Base-by-base conservation (phyloP, 805 yeast species). In the Isabelozyma gotoi region DNA sequence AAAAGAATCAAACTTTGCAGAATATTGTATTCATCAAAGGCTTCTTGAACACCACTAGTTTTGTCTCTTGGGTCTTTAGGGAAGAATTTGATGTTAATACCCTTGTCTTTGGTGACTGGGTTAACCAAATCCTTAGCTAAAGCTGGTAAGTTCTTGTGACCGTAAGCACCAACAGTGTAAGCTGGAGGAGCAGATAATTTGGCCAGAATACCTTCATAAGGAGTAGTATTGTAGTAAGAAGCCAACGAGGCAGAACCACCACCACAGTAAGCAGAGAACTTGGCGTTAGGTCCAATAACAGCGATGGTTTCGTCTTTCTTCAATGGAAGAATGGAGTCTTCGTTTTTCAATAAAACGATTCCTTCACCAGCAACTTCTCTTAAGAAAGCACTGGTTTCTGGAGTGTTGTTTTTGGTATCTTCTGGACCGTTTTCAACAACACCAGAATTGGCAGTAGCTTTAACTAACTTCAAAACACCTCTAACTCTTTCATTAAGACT, bases 251-350 rank as follows among this genome's bases (percentile, higher is more conserved):
- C 68, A 5, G 67, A 60, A 3, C 69, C 69, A n/a, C 69, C 69
- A 10, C 69, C 69, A 45, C 64, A 55, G 43, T 53, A 59, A 24
- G 65, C 57, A 8, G 59, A 47, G 33, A 34, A 36, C 45, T 61
- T 61, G 20, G 69, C 67, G 42, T 62, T 62, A 12, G 67, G 67
- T 1, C 69, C 69, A 32, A 63, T 63, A 4, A 64, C 59, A 3
- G 66, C 69, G 10, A 62, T 50, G 8, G 49, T 51, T 12, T 64
- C 66, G 15, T 52, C 44, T 48, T 67, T 73, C 33, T 52, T 53
- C 43, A 64, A 55, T 1, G 69, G 69, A 32, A 64, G 55, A 11
- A 64, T 31, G 24, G 49, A 37, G 24, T 50, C 43, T 27, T 63
- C 60, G 43, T 64, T 64, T 40, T 62, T 64, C 41, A 63, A 49